phyloP scores from a whole-genome alignment of 371 early-diverging fungal genomes.

The Smittium mucronatum region DNA sequence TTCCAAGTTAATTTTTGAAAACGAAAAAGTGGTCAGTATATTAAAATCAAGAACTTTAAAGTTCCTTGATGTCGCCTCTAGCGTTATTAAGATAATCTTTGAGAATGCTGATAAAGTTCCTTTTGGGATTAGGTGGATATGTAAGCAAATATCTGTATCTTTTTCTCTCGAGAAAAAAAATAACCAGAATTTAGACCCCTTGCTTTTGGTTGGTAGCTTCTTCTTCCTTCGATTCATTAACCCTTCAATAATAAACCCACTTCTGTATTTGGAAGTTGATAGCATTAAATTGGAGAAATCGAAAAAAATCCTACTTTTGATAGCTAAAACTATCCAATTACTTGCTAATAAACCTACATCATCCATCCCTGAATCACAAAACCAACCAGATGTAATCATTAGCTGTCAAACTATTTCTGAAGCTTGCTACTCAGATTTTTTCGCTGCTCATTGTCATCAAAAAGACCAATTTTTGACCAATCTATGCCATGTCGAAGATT shows the following conservation, averaged over 20 bases:
- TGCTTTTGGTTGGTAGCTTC: conserved; percentile 90
- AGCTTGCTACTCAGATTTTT: conserved; percentile 24
- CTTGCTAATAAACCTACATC: conserved; percentile 87
- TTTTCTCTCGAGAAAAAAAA: conserved; percentile 60
- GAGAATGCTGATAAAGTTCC: conserved; percentile 68
- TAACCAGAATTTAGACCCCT: conserved; percentile 43
- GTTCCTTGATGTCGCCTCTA: not conserved
- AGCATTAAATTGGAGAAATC: conserved; percentile 62
- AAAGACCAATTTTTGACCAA: conserved; percentile 78
- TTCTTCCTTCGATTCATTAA: conserved; percentile 92
- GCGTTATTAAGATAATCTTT: conserved; percentile 64
- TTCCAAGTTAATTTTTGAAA: not conserved
- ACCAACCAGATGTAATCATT: not conserved
- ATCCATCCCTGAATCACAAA: conserved; percentile 42
- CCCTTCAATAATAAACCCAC: conserved; percentile 90
- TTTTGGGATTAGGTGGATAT: conserved; percentile 96
- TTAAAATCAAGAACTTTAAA: not conserved
- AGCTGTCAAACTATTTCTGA: not conserved
- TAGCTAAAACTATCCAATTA: conserved; percentile 85
- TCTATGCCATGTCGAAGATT: conserved; percentile 87
- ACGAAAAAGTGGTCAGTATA: not conserved
- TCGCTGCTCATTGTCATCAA: conserved; percentile 72
- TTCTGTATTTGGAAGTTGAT: conserved; percentile 82
- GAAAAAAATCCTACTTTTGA: conserved; percentile 75
- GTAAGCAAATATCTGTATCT: conserved; percentile 72